Evolutionary conservation across 2,329 filamentous ascomycete species (phyloP).

Genomic region (Phialophora chinensis): DNA sequence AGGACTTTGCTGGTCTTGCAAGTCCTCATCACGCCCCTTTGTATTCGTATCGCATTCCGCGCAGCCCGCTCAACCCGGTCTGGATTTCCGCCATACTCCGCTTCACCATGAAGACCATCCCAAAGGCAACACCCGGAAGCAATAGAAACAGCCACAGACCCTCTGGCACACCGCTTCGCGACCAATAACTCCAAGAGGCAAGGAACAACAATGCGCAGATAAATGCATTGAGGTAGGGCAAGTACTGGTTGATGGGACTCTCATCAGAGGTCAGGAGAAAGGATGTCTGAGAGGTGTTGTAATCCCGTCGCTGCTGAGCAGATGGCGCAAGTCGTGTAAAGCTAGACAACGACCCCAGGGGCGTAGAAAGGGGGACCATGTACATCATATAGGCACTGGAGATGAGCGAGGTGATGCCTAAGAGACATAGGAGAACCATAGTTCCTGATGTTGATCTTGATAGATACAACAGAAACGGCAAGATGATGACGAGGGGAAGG

Average conservation of each 20-base stretch:
- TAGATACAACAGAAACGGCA: conserved; percentile 36
- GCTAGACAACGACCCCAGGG: conserved; percentile 6
- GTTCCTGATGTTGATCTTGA: conserved; percentile 21
- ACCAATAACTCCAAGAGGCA: conserved; percentile 25
- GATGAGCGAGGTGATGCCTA: conserved; percentile 37
- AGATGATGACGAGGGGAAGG: conserved; percentile 34
- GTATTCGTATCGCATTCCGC: conserved; percentile 38
- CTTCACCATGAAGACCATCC: conserved; percentile 35
- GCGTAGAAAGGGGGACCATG: conserved; percentile 26
- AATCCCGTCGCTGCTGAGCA: conserved; percentile 12
- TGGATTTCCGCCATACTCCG: conserved; percentile 37
- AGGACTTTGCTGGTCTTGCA: not conserved
- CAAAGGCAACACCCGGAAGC: conserved; percentile 35
- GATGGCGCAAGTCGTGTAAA: not conserved
- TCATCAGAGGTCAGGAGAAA: conserved; percentile 20
- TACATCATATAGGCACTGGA: conserved; percentile 38
- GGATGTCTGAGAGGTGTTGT: not conserved
- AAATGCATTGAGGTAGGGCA: conserved; percentile 33
- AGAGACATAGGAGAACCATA: conserved; percentile 32
- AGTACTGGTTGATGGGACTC: conserved; percentile 31
- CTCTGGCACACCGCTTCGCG: conserved; percentile 28
- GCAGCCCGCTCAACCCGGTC: conserved; percentile 33
- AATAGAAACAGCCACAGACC: conserved; percentile 39
- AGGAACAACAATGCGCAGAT: conserved; percentile 33
- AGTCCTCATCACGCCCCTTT: conserved; percentile 37